phyloP scores from a whole-genome alignment of 352 stramenopile genomes.

The Halophytophthora polymorphica region DNA sequence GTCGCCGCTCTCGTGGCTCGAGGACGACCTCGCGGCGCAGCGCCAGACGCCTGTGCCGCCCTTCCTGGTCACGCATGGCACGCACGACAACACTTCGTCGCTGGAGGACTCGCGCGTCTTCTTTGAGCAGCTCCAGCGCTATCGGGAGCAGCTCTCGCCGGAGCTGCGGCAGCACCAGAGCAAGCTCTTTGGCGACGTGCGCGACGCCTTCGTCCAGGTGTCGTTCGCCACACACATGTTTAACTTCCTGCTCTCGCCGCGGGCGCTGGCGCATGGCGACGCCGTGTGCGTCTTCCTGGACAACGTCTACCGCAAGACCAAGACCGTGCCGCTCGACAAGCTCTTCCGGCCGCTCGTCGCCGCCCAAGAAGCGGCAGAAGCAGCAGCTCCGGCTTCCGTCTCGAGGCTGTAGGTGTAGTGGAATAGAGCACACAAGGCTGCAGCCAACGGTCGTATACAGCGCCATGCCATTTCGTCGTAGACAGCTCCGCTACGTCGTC shows the following conservation, averaged over 20 bases:
- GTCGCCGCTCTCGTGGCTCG: constrained; percentile 48
- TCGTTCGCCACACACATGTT: constrained; percentile 59
- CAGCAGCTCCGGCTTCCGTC: constrained; percentile 3
- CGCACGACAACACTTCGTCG: constrained; percentile 55
- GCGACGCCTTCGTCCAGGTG: constrained; percentile 57
- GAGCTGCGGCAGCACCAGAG: constrained; percentile 17
- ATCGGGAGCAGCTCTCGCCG: constrained; percentile 26
- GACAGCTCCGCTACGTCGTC: constrained; percentile 3
- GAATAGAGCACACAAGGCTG: constrained; percentile 4
- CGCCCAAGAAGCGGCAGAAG: constrained; percentile 5
- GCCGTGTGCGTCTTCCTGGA: constrained; percentile 55
- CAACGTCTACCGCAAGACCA: constrained; percentile 48
- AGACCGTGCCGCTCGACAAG: constrained; percentile 24
- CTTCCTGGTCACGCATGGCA: constrained; percentile 57
- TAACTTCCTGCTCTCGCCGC: constrained; percentile 54
- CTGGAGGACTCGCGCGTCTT: constrained; percentile 57
- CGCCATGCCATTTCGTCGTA: background rate
- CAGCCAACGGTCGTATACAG: constrained; percentile 1
- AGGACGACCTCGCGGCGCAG: constrained; percentile 17
- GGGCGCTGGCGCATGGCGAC: constrained; percentile 47
- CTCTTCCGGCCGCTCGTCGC: constrained; percentile 14
- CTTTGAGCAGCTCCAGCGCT: constrained; percentile 46
- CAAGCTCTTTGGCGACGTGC: constrained; percentile 27
- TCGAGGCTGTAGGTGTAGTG: constrained; percentile 18
- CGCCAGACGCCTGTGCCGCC: constrained; percentile 36